A percentile compares a stretch with the other conserved stretches of the same genome.
Conservation (phyloP, 129 eudicot genomes). For the Helichrysum umbraculigerum region DNA sequence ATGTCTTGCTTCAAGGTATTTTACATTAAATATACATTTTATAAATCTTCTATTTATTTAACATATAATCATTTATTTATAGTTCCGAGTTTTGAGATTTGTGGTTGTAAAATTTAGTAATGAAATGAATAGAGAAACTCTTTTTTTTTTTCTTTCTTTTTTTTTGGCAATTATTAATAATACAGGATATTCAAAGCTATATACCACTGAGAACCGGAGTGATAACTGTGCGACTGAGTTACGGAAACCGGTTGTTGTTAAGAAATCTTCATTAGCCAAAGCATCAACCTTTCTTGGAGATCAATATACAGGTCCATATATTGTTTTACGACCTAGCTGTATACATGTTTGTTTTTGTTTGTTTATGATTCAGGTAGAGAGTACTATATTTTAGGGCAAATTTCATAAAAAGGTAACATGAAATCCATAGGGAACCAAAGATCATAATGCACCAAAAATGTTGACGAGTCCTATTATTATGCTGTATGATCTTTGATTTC, state of each 20-base stretch:
- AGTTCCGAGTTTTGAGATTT: not conserved
- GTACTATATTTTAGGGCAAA: too few species aligned
- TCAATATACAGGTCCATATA: conserved; percentile 16
- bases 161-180: not conserved
- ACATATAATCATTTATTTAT: not conserved
- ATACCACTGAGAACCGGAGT: conserved; percentile 26
- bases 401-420: too few species aligned
- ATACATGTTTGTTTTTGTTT: too few species aligned
- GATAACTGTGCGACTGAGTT: conserved; percentile 47
- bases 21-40: not conserved
- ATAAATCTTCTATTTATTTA: not conserved
- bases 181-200: conserved; percentile 54
- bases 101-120: conserved; percentile 1
- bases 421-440: too few species aligned
- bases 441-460: too few species aligned
- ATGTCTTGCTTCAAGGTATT: conserved; percentile 34
- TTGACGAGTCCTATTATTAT: too few species aligned
- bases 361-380: too few species aligned
- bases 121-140: not conserved
- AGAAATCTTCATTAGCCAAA: conserved; percentile 56
- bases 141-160: conserved; percentile 13
- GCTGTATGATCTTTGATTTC: too few species aligned
- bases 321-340: too few species aligned
- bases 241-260: conserved; percentile 53
- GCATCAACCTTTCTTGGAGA: conserved; percentile 60